Evolutionary conservation across 2,329 filamentous ascomycete genomes (phyloP).

Genomic region (Epichloe gansuensis): DNA sequence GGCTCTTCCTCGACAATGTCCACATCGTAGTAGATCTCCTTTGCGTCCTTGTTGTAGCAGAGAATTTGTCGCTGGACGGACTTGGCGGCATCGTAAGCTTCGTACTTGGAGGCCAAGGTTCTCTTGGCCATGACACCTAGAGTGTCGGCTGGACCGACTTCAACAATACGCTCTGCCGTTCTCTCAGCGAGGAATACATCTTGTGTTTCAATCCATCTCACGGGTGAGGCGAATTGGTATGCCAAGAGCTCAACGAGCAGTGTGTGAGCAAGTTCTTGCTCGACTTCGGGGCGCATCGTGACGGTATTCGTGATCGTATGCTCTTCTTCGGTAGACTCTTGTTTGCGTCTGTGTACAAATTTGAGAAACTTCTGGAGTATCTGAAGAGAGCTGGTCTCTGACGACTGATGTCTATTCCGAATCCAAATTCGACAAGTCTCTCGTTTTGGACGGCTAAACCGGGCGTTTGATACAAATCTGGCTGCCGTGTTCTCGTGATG

Average conservation of each 20-base stretch:
- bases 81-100: slow-evolving; percentile 94
- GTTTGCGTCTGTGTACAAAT: background rate
- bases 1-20: slow-evolving; percentile 89
- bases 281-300: slow-evolving; percentile 92
- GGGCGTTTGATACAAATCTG: background rate
- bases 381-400: background rate
- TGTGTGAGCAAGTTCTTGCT: slow-evolving; percentile 98
- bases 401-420: background rate
- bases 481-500: slow-evolving; percentile 2
- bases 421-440: background rate
- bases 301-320: slow-evolving; percentile 8
- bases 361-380: background rate
- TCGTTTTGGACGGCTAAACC: background rate
- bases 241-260: slow-evolving; percentile 96
- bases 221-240: slow-evolving; percentile 97
- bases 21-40: slow-evolving; percentile 98
- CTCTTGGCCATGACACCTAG: slow-evolving; percentile 95
- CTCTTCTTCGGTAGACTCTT: background rate
- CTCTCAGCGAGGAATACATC: slow-evolving; percentile 98
- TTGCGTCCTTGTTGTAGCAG: slow-evolving; percentile 98
- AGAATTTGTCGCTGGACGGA: slow-evolving; percentile 95
- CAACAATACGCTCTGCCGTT: slow-evolving; percentile 91
- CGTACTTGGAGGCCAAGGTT: slow-evolving; percentile 91
- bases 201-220: slow-evolving; percentile 99
- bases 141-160: slow-evolving; percentile 93